Base-by-base conservation (phyloP, 1,284 basidiomycete species). In the Coniferiporia sulphurascens region DNA sequence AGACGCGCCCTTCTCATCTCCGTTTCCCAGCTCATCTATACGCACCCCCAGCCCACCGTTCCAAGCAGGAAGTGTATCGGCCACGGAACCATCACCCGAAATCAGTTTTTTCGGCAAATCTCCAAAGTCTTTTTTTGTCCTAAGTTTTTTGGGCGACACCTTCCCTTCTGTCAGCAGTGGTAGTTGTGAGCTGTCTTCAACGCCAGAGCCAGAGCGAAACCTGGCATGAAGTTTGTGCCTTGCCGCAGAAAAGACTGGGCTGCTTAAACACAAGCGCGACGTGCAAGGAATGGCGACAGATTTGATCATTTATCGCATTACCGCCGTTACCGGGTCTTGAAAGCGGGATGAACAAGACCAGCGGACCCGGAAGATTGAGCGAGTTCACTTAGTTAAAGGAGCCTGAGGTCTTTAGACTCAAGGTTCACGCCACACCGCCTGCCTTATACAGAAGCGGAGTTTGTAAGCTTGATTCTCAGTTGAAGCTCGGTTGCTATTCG, bases 31-130 rank as follows among this genome's bases (percentile, higher is more conserved):
- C 7, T 10, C 27, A 22, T 34, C 15, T n/a, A 10, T 4, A 8
- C 19, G 36, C 3, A n/a, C n/a, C 19, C 34, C 34, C 38, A 62
- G 36, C n/a, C 61, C 61, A 32, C 61, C 61, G 48, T 55, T 34
- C 57, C 57, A 62, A n/a, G 53, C 1, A 9, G 61, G 54, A 43
- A 62, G 56, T 41, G 57, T 19, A 17, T 44, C 45, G 8, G 41
- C 43, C 15, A 63, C 52, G 22, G 69, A 69, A 45, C 78, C 81
- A 68, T 80, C 74, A 27, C 73, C 68, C 38, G 72, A 67, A 41
- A 77, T 59, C 55, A 72, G 77, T 49, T 67, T 66, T 41, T 72
- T 73, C 10, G 87, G 87, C 10, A 89, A 75, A 27, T 86, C 82
- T n/a, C 74, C 68, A 56, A 77, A 80, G 46, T 73, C 77, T 67